phyloP scores from a whole-genome alignment of 2,329 filamentous ascomycete species.

The Botrytis sinoallii region DNA sequence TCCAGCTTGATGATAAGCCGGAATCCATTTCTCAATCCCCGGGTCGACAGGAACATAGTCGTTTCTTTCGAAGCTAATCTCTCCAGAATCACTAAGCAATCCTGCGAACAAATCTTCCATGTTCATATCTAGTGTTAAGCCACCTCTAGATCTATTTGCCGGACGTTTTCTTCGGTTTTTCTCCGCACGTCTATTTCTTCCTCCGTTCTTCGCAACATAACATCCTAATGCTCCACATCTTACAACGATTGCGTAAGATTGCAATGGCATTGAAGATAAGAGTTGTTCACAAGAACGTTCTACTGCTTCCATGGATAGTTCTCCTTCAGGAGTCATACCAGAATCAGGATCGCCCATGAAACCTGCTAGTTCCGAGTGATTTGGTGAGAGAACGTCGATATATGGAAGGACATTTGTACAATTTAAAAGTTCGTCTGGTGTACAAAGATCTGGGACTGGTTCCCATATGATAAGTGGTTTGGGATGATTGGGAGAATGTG shows the following conservation, averaged over 20 bases:
- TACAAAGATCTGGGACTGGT: slow-evolving; percentile 86
- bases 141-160: slow-evolving; percentile 44
- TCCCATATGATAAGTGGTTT: slow-evolving; percentile 88
- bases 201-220: slow-evolving; percentile 50
- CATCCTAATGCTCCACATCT: slow-evolving; percentile 71
- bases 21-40: slow-evolving; percentile 68
- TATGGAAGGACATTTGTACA: slow-evolving; percentile 61
- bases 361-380: slow-evolving; percentile 81
- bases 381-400: slow-evolving; percentile 69
- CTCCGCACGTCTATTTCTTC: slow-evolving; percentile 27
- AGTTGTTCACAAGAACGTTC: slow-evolving; percentile 62
- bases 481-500: slow-evolving; percentile 38
- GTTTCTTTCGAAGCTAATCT: slow-evolving; percentile 41
- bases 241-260: slow-evolving; percentile 64
- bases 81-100: slow-evolving; percentile 52
- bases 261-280: slow-evolving; percentile 62
- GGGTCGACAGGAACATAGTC: slow-evolving; percentile 52
- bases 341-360: slow-evolving; percentile 64
- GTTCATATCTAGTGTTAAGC: slow-evolving; percentile 57
- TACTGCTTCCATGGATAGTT: slow-evolving; percentile 50
- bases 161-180: slow-evolving; percentile 28
- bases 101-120: slow-evolving; percentile 62
- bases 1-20: slow-evolving; percentile 61
- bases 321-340: slow-evolving; percentile 40
- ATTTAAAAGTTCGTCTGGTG: slow-evolving; percentile 62